phyloP scores from a whole-genome alignment of 176 grass and related monocot genomes.

The Alloteropsis semialata region DNA sequence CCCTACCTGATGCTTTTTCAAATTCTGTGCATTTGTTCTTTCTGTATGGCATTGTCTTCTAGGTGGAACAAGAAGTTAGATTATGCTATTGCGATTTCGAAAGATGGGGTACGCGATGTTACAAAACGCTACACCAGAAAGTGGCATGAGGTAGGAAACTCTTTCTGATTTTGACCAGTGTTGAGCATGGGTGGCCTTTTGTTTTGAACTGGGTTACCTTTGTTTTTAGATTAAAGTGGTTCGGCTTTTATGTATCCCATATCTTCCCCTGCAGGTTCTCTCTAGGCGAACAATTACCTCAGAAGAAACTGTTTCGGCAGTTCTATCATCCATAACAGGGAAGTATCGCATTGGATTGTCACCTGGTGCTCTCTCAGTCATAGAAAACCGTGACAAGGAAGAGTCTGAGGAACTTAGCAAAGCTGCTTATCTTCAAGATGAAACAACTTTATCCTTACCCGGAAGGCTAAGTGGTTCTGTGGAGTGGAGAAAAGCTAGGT shows the following conservation, averaged over 20 bases:
- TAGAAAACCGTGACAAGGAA: conserved; percentile 61
- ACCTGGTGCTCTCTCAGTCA: conserved; percentile 39
- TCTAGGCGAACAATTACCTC: conserved; percentile 75
- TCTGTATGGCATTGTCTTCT: conserved; percentile 33
- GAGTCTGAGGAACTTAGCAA: conserved; percentile 81
- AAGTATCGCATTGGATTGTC: conserved; percentile 60
- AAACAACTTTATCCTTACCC: conserved; percentile 64
- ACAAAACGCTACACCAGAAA: conserved; percentile 95
- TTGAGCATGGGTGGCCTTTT: neutral
- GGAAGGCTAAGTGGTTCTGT: conserved; percentile 94
- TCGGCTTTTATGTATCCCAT: neutral
- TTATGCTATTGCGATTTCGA: conserved; percentile 87
- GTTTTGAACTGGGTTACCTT: neutral
- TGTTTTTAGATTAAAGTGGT: neutral
- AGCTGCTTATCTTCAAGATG: conserved; percentile 56
- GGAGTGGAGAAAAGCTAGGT: conserved; percentile 85
- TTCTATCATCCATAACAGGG: conserved; percentile 72
- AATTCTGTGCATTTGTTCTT: conserved; percentile 27
- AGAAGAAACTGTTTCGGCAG: conserved; percentile 48
- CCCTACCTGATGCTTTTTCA: conserved; percentile 10
- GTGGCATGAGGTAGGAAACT: conserved; percentile 73
- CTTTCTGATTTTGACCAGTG: conserved; percentile 5
- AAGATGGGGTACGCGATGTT: conserved; percentile 78
- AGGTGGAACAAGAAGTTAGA: conserved; percentile 96
- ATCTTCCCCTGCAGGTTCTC: conserved; percentile 59